Conservation (phyloP, 2,329 filamentous ascomycete genomes). For the Fusarium dimerum region DNA sequence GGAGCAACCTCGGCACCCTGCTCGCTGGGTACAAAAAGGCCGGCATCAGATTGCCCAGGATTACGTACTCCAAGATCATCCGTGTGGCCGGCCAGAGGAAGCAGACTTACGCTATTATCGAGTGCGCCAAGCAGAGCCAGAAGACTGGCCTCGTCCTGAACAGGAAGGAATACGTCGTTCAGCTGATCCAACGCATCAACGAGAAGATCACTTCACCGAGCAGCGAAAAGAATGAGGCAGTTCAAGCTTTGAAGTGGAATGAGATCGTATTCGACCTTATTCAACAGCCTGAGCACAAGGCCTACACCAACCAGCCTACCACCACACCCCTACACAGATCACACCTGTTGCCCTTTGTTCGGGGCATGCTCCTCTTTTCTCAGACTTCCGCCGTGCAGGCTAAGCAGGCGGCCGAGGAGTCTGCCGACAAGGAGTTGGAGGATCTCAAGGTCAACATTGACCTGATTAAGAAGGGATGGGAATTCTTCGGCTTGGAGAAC, state of each 20-base stretch:
- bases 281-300: constrained; percentile 43
- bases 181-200: constrained; percentile 32
- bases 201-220: constrained; percentile 37
- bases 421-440: constrained; percentile 25
- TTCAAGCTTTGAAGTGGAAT: constrained; percentile 46
- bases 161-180: constrained; percentile 39
- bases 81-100: constrained; percentile 43
- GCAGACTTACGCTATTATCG: constrained; percentile 48
- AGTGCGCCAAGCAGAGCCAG: constrained; percentile 48
- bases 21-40: constrained; percentile 52
- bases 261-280: constrained; percentile 52
- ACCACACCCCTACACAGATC: constrained; percentile 19
- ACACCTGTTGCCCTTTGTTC: constrained; percentile 30
- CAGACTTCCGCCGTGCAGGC: constrained; percentile 29
- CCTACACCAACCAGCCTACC: background rate
- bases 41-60: constrained; percentile 37
- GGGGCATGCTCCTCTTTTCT: constrained; percentile 34
- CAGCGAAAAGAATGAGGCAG: constrained; percentile 34
- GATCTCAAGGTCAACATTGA: constrained; percentile 33
- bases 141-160: constrained; percentile 49
- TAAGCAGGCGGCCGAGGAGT: constrained; percentile 24
- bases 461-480: constrained; percentile 31
- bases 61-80: constrained; percentile 42
- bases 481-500: constrained; percentile 15
- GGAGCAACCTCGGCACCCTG: constrained; percentile 52